Conservation (phyloP, 768 basidiomycete genomes). For the Rhodocollybia butyracea region DNA sequence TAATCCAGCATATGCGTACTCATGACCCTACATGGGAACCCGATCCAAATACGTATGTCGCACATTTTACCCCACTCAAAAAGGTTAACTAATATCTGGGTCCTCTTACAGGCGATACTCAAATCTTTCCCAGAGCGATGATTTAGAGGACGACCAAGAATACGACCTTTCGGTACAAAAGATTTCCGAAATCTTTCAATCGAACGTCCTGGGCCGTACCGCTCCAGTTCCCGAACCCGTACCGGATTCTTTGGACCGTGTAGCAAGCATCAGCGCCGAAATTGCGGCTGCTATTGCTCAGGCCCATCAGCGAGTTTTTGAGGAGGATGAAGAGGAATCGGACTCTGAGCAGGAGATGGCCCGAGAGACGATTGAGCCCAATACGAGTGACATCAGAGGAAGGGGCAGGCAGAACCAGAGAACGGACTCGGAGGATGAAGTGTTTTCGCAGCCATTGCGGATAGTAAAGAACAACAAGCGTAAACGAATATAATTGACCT, state of each 20-base stretch:
- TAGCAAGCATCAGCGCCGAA: conserved; percentile 77
- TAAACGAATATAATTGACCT: too few relatives aligned
- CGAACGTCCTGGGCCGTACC: conserved; percentile 36
- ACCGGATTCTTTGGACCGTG: conserved; percentile 55
- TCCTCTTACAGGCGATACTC: too few relatives aligned
- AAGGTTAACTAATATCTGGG: too few relatives aligned
- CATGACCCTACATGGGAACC: conserved; percentile 86
- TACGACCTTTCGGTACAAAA: conserved; percentile 73
- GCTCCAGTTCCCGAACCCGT: conserved; percentile 23
- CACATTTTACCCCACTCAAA: conserved; percentile 7
- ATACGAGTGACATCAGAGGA: conserved; percentile 54
- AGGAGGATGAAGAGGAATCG: conserved; percentile 45
- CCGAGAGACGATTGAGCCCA: conserved; percentile 31
- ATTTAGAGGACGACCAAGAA: conserved; percentile 51
- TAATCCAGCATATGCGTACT: conserved; percentile 85
- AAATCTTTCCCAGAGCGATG: conserved; percentile 48
- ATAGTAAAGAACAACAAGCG: conserved; percentile 65
- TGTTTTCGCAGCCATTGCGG: conserved; percentile 69
- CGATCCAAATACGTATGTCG: conserved; percentile 73
- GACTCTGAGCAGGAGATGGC: conserved; percentile 26
- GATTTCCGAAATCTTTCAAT: conserved; percentile 67
- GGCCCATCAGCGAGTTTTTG: conserved; percentile 59
- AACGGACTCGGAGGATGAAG: conserved; percentile 50
- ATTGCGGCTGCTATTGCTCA: conserved; percentile 80
- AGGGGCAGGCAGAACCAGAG: conserved; percentile 24